These are phyloP conservation scores for Prillingera fragicola DNA, from an alignment of 1,284 basidiomycete species.

Conservation along the genomic window DNA sequence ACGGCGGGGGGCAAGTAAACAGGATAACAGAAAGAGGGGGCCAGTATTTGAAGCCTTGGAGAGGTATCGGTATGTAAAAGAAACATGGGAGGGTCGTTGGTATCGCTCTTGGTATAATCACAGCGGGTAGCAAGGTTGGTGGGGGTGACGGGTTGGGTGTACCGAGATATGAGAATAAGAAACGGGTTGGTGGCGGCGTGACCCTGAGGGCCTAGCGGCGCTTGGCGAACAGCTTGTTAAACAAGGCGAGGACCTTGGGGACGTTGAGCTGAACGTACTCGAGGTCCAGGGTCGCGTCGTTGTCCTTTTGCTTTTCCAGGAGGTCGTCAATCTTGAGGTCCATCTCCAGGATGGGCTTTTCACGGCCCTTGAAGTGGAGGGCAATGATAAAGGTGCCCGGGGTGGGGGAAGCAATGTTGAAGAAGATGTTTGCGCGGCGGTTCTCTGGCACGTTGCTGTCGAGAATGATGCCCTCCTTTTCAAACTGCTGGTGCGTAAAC, in stretches of 20 bases:
- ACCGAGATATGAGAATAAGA: too few relatives aligned
- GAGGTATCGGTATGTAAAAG: too few relatives aligned
- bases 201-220: too few relatives aligned
- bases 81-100: too few relatives aligned
- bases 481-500: slow-evolving; percentile 94
- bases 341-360: slow-evolving; percentile 99
- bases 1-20: too few relatives aligned
- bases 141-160: too few relatives aligned
- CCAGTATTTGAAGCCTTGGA: too few relatives aligned
- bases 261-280: slow-evolving; percentile 98
- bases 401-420: slow-evolving; percentile 94
- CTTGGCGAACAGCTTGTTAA: slow-evolving; percentile 66
- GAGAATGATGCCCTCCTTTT: slow-evolving; percentile 99
- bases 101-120: too few relatives aligned
- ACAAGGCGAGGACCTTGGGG: slow-evolving; percentile 80
- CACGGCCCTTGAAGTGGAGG: slow-evolving; percentile 96
- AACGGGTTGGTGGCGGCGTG: too few relatives aligned
- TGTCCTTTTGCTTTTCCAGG: slow-evolving; percentile 99
- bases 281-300: slow-evolving; percentile 87
- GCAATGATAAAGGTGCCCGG: slow-evolving; percentile 99
- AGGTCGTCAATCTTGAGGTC: slow-evolving; percentile 98
- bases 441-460: slow-evolving; percentile 98
- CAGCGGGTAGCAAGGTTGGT: too few relatives aligned
- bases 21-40: too few relatives aligned
- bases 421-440: slow-evolving; percentile 92